A percentile compares a stretch with the other conserved stretches of the same genome.
Conservation (phyloP, 1,284 basidiomycete species). For the Dichomitus squalens region DNA sequence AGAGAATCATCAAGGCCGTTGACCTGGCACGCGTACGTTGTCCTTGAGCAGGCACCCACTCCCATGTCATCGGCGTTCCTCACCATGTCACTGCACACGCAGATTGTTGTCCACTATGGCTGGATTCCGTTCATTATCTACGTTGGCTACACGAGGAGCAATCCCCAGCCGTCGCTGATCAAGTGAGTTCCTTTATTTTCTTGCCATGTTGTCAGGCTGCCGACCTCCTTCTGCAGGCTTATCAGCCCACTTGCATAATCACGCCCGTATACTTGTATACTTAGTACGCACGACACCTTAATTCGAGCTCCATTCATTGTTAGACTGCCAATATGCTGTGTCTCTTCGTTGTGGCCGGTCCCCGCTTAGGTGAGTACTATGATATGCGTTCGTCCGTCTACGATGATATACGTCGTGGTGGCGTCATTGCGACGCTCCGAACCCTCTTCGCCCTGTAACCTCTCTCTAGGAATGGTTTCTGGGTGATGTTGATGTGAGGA, state of each 20-base stretch:
- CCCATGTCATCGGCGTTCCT: conserved; percentile 4
- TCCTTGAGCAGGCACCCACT: background rate
- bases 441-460: conserved; percentile 46
- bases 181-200: conserved; percentile 59
- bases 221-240: conserved; percentile 54
- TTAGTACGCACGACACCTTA: conserved; percentile 24
- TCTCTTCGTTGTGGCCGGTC: background rate
- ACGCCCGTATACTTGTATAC: conserved; percentile 26
- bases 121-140: conserved; percentile 96
- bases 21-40: conserved; percentile 76
- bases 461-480: conserved; percentile 47
- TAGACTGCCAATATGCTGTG: background rate
- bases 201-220: conserved; percentile 5
- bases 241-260: conserved; percentile 86
- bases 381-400: conserved; percentile 36
- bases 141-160: conserved; percentile 86
- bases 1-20: conserved; percentile 77
- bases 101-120: conserved; percentile 89
- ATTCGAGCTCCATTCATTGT: conserved; percentile 22
- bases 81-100: conserved; percentile 6
- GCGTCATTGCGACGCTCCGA: conserved; percentile 35
- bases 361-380: background rate
- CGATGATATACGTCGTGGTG: conserved; percentile 78
- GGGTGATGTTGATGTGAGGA: conserved; percentile 48
- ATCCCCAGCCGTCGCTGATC: conserved; percentile 91